Evolutionary conservation across 345 rosid genomes (phyloP).

Genomic region (Citrus cavaleriei): DNA sequence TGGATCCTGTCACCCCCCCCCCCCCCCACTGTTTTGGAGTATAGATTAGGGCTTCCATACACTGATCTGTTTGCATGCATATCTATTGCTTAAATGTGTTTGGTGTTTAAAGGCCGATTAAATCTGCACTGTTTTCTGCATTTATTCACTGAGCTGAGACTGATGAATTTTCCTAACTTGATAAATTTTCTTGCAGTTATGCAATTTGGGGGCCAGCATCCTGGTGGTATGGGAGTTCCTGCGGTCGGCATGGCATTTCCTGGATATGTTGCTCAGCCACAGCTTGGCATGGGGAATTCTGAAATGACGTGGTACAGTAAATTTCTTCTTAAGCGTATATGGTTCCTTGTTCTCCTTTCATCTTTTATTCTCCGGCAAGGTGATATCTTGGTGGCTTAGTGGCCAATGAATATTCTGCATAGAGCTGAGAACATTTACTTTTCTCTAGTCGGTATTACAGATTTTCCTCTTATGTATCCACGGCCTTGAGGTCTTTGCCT

Average conservation of each 20-base stretch:
- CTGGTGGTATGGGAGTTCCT: constrained; percentile 80
- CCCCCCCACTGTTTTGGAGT: background rate
- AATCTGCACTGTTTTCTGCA: background rate
- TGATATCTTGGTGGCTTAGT: background rate
- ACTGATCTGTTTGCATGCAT: background rate
- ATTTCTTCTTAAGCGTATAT: background rate
- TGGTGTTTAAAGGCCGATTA: background rate
- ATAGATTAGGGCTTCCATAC: background rate
- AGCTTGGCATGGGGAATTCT: constrained; percentile 82
- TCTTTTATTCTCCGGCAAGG: background rate
- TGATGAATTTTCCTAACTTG: background rate
- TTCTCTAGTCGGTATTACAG: background rate
- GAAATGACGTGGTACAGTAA: constrained; percentile 86
- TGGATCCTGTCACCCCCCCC: background rate
- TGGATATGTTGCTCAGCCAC: constrained; percentile 76
- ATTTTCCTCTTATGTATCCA: background rate
- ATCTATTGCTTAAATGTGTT: background rate
- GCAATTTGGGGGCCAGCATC: constrained; percentile 94
- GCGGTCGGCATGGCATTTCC: constrained; percentile 97
- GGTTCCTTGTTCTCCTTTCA: background rate
- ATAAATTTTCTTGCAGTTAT: constrained; percentile 49
- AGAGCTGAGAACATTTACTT: background rate
- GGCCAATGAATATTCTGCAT: background rate
- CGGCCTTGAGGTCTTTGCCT: background rate
- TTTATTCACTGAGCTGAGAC: background rate